Evolutionary conservation across 2,329 filamentous ascomycete species (phyloP).

Genomic region (Aspergillus sp.): DNA sequence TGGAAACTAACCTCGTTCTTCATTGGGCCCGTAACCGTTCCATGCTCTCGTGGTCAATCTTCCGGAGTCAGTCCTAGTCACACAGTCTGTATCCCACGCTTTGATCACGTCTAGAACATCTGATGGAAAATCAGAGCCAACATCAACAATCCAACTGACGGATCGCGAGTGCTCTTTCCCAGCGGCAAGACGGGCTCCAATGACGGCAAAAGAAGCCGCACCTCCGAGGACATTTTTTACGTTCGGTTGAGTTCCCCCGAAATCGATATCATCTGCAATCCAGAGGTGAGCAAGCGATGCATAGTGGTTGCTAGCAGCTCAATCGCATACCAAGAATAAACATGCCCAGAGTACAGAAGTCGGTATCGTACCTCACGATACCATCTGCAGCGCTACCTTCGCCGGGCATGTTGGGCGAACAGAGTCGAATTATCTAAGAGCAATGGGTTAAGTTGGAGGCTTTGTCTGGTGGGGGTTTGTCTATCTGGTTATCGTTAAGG

Average conservation of each 20-base stretch:
- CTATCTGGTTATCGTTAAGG: constrained; percentile 11
- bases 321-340: constrained; percentile 58
- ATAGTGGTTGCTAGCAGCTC: constrained; percentile 4
- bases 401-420: constrained; percentile 17
- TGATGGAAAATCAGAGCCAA: constrained; percentile 80
- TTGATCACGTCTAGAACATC: constrained; percentile 63
- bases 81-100: constrained; percentile 72
- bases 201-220: constrained; percentile 79
- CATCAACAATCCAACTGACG: constrained; percentile 89
- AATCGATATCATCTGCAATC: constrained; percentile 84
- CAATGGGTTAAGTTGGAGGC: background rate
- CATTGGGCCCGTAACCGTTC: constrained; percentile 79
- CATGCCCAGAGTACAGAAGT: constrained; percentile 63
- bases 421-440: background rate
- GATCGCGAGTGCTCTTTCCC: constrained; percentile 63
- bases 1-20: constrained; percentile 54
- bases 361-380: constrained; percentile 34
- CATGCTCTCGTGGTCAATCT: constrained; percentile 84
- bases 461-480: constrained; percentile 7
- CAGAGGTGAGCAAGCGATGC: constrained; percentile 15
- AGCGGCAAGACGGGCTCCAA: constrained; percentile 87
- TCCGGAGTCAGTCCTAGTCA: constrained; percentile 64
- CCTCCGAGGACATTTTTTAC: constrained; percentile 81
- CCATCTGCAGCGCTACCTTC: background rate
- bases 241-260: constrained; percentile 65